These are phyloP conservation scores for Xanthoconium stramineum DNA, from an alignment of 768 basidiomycete species.

Conservation along the genomic window DNA sequence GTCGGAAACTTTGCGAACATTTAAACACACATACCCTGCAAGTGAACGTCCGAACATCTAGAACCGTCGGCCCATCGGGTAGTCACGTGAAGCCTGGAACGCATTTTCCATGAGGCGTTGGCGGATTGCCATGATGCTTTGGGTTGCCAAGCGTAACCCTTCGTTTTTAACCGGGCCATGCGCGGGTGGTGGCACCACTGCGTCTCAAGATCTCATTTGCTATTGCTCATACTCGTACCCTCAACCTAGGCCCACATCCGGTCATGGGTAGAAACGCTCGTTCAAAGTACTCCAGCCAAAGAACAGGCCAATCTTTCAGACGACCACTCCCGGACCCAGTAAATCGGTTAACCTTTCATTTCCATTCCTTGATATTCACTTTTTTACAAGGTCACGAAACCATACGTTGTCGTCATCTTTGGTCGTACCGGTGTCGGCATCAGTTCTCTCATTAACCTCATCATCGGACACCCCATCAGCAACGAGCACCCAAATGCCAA, in stretches of 20 bases:
- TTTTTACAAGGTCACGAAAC: neutral
- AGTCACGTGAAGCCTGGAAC: neutral
- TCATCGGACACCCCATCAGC: conserved; percentile 19
- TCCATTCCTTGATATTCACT: neutral
- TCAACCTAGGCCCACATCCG: neutral
- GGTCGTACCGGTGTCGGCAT: conserved; percentile 28
- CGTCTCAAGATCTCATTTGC: neutral
- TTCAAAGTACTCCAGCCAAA: neutral
- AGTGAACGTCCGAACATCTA: too few relatives aligned
- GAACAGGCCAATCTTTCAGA: neutral
- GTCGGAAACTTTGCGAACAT: too few relatives aligned
- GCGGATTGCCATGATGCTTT: neutral
- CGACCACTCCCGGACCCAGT: conserved; percentile 3
- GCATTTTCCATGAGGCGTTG: conserved; percentile 17
- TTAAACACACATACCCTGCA: too few relatives aligned
- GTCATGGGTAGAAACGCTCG: neutral
- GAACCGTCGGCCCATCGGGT: too few relatives aligned
- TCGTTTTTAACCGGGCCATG: neutral
- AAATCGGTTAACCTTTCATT: too few relatives aligned
- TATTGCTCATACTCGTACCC: neutral
- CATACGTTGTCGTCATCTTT: conserved; percentile 27
- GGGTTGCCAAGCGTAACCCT: neutral
- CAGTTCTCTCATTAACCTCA: conserved; percentile 30
- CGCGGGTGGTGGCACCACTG: neutral
- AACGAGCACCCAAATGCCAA: conserved; percentile 11